Base-by-base conservation (phyloP, 2,329 filamentous ascomycete genomes). In the Scortechinia acanthostroma region DNA sequence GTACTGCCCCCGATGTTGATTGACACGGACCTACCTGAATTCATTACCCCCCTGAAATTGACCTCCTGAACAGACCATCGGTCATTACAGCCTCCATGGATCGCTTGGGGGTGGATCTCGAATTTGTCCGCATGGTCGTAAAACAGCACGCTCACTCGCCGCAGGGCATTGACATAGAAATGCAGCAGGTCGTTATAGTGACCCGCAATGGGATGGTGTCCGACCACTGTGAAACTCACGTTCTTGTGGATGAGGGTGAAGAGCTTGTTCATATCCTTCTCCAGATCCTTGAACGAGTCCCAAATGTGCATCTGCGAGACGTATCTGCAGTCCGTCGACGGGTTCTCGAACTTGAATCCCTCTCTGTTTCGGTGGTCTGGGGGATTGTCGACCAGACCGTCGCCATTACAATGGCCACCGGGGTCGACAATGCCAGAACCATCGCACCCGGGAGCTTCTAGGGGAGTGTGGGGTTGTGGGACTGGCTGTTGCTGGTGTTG, bases 41-140 rank as follows among this genome's bases (percentile, higher is more conserved):
- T 60, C 53, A 55, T 57, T 3, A 56, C 42, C 2, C 57, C 58
- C 45, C 52, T 56, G 44, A 59, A 59, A 6, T 56, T 44, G 4
- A 61, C 48, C 48, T 61, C 59, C 48, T 58, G 50, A 5, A 60
- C 58, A 10, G 58, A 60, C 59, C 58, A 61, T 42, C 46, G 48
- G 43, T 52, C 49, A 44, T 60, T 52, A 45, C 59, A 61, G 2
- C 59, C 59, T 3, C 58, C 58, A 47, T 58, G 55, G 25, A 61
- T 61, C 14, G 52, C 55, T 43, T 50, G 49, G 0, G 57, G 56
- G 28, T 58, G 53, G 13, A 61, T 54, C 48, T 58, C 48, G 22
- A 61, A 61, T 23, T 49, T 51, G 14, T 61, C 56, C 10, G 52
- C 52, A 45, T 61, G 53, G 21, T 58, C 55, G 16, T 47, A 43